A percentile compares a stretch with the other conserved stretches of the same genome.
Conservation (phyloP, 2,329 filamentous ascomycete species). For the Nemania serpens region DNA sequence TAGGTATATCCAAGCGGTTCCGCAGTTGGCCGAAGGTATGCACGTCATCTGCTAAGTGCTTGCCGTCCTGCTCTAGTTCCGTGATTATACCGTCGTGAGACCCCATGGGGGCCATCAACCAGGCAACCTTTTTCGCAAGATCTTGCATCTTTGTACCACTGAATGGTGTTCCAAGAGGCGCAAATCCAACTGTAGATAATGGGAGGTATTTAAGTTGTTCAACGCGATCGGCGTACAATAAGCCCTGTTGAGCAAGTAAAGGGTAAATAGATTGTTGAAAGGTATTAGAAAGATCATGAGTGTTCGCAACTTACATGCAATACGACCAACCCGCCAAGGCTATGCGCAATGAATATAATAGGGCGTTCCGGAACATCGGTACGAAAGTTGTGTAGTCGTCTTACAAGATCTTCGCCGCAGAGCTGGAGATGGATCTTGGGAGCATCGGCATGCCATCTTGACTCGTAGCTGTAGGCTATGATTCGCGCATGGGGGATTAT, state of each 20-base stretch:
- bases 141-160: slow-evolving; percentile 13
- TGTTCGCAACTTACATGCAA: slow-evolving; percentile 4
- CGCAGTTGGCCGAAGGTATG: slow-evolving; percentile 13
- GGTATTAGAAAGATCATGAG: not conserved
- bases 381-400: slow-evolving; percentile 11
- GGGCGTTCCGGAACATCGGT: slow-evolving; percentile 7
- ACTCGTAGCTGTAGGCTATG: slow-evolving; percentile 21
- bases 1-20: slow-evolving; percentile 7
- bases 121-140: slow-evolving; percentile 2
- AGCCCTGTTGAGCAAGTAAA: not conserved
- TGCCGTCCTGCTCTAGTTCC: slow-evolving; percentile 2
- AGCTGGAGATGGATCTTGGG: slow-evolving; percentile 15
- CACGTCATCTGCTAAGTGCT: slow-evolving; percentile 8
- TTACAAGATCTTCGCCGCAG: slow-evolving; percentile 14
- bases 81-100: slow-evolving; percentile 14
- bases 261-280: not conserved
- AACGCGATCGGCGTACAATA: slow-evolving; percentile 9
- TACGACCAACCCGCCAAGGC: slow-evolving; percentile 17
- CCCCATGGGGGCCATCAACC: not conserved
- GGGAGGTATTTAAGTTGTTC: slow-evolving; percentile 5
- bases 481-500: slow-evolving; percentile 18
- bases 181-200: slow-evolving; percentile 1
- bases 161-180: slow-evolving; percentile 16
- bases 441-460: slow-evolving; percentile 11
- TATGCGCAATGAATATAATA: slow-evolving; percentile 17